A percentile compares a stretch with the other conserved stretches of the same genome.
Evolutionary conservation across 768 basidiomycete species (phyloP).

Genomic region (Fibroporia radiculosa): DNA sequence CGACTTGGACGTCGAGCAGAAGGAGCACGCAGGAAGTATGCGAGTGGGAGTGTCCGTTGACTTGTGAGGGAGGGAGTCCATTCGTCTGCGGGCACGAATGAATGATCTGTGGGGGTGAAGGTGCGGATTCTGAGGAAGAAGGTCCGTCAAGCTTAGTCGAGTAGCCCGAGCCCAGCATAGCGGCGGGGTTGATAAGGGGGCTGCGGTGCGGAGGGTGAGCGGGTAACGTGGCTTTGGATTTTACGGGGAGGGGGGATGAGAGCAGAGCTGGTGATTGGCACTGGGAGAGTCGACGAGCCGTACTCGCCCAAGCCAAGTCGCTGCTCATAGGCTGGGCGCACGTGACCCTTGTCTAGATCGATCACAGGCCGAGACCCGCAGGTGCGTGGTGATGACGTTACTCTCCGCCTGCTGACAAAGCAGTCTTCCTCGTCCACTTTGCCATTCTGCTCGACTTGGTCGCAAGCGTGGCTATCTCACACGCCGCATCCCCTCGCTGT

Average conservation of each 20-base stretch:
- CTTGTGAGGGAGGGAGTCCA: not conserved
- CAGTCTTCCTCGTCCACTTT: no score
- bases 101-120: not conserved
- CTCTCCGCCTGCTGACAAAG: no score
- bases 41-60: not conserved
- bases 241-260: not conserved
- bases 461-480: no score
- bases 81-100: not conserved
- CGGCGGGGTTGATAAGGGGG: not conserved
- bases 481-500: no score
- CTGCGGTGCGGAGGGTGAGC: not conserved
- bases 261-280: not conserved
- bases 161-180: not conserved
- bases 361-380: not conserved
- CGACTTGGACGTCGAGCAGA: slow-evolving; percentile 49
- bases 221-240: not conserved
- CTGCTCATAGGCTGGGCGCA: not conserved
- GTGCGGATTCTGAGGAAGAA: not conserved
- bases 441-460: no score
- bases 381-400: not conserved
- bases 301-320: not conserved
- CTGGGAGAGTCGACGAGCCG: not conserved
- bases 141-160: no score
- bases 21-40: slow-evolving; percentile 40
- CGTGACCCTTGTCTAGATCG: not conserved